A percentile compares a stretch with the other conserved stretches of the same genome.
phyloP scores from a whole-genome alignment of 306 rosid genomes.

The Dryas octopetala region DNA sequence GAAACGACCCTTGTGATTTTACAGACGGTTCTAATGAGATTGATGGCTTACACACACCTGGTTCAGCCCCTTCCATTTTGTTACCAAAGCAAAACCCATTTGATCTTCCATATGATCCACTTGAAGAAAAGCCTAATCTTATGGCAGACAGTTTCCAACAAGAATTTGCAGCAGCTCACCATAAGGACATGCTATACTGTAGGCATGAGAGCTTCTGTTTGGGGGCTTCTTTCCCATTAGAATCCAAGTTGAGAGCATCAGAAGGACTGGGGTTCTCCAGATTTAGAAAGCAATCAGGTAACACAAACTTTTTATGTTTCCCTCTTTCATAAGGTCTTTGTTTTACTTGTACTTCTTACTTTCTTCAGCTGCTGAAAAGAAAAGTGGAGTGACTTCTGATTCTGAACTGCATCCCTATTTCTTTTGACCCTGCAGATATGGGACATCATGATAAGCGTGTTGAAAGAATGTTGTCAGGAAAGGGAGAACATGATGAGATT shows the following conservation, averaged over 20 bases:
- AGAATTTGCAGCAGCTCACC: constrained; percentile 48
- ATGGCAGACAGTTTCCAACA: constrained; percentile 55
- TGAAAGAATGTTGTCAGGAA: constrained; percentile 45
- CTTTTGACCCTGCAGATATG: constrained; percentile 46
- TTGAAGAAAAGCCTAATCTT: constrained; percentile 67
- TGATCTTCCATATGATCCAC: constrained; percentile 71
- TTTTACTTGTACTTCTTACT: not conserved
- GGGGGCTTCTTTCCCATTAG: constrained; percentile 36
- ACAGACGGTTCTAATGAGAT: constrained; percentile 27
- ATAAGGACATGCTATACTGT: constrained; percentile 43
- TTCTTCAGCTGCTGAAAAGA: not conserved
- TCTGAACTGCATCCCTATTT: constrained; percentile 3
- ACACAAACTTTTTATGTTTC: not conserved
- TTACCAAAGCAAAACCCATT: constrained; percentile 56
- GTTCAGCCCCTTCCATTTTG: constrained; percentile 74
- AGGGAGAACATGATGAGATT: constrained; percentile 56
- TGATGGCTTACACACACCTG: constrained; percentile 53
- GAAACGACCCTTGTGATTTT: constrained; percentile 23
- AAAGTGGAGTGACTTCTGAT: not conserved
- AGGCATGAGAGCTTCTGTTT: constrained; percentile 72
- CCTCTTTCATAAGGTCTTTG: not conserved
- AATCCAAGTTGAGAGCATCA: constrained; percentile 31
- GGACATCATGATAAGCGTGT: constrained; percentile 60
- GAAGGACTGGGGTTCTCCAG: constrained; percentile 39
- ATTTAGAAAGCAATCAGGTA: constrained; percentile 48